Conservation (phyloP, 192 early-diverging fungal genomes). For the Coemansia sp. region DNA sequence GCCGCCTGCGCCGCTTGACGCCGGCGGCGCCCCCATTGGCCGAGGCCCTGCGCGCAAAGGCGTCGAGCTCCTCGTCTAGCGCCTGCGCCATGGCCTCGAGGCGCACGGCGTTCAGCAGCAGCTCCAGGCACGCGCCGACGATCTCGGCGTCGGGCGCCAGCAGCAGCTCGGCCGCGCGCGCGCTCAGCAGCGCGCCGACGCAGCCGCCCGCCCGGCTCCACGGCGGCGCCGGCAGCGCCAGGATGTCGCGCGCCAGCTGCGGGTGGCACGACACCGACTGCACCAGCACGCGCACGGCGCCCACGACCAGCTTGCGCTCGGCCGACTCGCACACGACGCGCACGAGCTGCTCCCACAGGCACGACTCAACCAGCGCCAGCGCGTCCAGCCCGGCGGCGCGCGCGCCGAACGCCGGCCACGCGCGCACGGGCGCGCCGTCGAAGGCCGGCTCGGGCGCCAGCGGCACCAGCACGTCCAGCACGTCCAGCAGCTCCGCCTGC, state of each 20-base stretch:
- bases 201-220: background rate
- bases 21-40: background rate
- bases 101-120: constrained; percentile 47
- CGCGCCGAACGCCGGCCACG: constrained; percentile 30
- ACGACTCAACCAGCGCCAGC: constrained; percentile 40
- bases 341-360: constrained; percentile 50
- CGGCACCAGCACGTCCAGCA: constrained; percentile 43
- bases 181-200: constrained; percentile 35
- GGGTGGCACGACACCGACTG: constrained; percentile 50
- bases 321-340: constrained; percentile 24
- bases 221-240: constrained; percentile 29
- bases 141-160: constrained; percentile 41
- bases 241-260: constrained; percentile 46
- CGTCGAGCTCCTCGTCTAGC: constrained; percentile 44
- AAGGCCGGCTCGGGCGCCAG: constrained; percentile 28
- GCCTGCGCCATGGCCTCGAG: constrained; percentile 43
- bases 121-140: constrained; percentile 36
- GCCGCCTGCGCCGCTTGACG: constrained; percentile 11
- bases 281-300: constrained; percentile 39
- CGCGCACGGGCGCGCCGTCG: constrained; percentile 14
- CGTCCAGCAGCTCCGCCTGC: constrained; percentile 33
- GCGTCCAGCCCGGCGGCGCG: constrained; percentile 25
- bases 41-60: constrained; percentile 3
- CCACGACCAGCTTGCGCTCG: constrained; percentile 41
- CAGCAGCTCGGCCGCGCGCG: constrained; percentile 29